Conservation (phyloP, 192 early-diverging fungal genomes). For the Coemansia sp. region DNA sequence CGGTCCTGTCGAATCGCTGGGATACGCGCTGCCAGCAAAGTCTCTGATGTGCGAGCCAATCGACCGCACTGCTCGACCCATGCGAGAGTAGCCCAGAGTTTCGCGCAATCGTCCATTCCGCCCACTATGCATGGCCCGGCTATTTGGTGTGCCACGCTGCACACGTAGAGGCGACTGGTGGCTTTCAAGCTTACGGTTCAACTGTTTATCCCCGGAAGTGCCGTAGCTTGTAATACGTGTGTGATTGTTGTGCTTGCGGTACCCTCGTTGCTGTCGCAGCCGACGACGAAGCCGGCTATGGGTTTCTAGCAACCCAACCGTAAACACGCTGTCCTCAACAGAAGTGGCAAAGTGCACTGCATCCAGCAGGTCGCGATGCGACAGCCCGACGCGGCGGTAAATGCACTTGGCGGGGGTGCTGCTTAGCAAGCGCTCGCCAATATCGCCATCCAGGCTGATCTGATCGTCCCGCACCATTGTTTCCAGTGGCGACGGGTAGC, state of each 20-base stretch:
- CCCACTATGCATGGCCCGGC: conserved; percentile 18
- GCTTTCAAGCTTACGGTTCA: background rate
- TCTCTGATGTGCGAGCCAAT: conserved; percentile 37
- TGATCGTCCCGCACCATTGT: conserved; percentile 15
- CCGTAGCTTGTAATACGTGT: conserved; percentile 14
- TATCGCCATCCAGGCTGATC: conserved; percentile 1
- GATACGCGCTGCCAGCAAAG: conserved; percentile 23
- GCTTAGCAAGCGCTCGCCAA: conserved; percentile 11
- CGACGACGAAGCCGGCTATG: conserved; percentile 17
- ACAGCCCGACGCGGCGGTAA: conserved; percentile 42
- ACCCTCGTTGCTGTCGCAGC: background rate
- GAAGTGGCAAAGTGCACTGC: conserved; percentile 38
- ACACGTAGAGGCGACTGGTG: conserved; percentile 6
- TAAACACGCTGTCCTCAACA: conserved; percentile 35
- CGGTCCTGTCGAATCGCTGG: conserved; percentile 14
- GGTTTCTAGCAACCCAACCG: conserved; percentile 31
- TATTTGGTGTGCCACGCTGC: conserved; percentile 16
- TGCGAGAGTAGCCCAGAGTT: conserved; percentile 23
- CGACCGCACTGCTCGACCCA: conserved; percentile 25
- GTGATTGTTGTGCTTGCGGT: conserved; percentile 8
- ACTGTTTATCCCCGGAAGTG: conserved; percentile 4
- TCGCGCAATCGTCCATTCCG: conserved; percentile 34
- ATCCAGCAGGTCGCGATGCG: conserved; percentile 34
- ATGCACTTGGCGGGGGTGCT: conserved; percentile 37
- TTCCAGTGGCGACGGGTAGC: conserved; percentile 32